phyloP scores from a whole-genome alignment of 208 protist species.

The Wallacemonas sp. region DNA sequence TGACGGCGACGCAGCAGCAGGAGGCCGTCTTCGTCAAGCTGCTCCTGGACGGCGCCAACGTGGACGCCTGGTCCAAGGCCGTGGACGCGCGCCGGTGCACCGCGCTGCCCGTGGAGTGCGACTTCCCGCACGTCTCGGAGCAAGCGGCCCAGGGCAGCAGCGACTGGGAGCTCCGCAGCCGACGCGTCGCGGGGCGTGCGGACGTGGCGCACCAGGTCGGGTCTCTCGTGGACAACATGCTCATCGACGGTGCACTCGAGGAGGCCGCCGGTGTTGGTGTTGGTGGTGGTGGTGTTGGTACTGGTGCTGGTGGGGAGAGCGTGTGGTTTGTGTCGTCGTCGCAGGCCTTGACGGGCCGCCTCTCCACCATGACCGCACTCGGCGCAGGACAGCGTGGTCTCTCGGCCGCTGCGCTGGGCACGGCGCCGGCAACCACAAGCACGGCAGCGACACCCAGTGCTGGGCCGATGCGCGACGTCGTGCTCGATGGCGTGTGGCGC shows the following conservation, averaged over 20 bases:
- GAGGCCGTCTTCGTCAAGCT: constrained; percentile 80
- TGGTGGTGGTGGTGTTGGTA: neutral
- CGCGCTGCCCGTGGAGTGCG: constrained; percentile 63
- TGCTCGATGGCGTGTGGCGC: constrained; percentile 34
- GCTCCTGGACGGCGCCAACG: constrained; percentile 53
- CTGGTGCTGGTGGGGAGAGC: neutral
- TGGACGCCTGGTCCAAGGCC: constrained; percentile 72
- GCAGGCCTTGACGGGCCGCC: too few species aligned
- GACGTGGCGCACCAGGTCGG: constrained; percentile 11
- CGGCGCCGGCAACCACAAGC: too few species aligned
- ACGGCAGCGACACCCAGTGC: too few species aligned
- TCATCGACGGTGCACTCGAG: neutral
- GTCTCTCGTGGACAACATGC: constrained; percentile 1
- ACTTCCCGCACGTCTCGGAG: constrained; percentile 37
- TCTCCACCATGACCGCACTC: too few species aligned
- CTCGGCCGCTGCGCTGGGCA: too few species aligned
- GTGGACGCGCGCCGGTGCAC: constrained; percentile 30
- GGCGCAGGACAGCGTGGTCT: too few species aligned
- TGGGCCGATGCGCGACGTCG: neutral
- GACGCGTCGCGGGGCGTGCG: neutral
- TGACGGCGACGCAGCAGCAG: constrained; percentile 76
- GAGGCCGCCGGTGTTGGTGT: neutral
- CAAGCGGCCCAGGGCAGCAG: constrained; percentile 15
- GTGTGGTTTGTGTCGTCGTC: too few species aligned
- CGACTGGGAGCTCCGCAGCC: constrained; percentile 30